Base-by-base conservation (phyloP, 345 rosid genomes). In the Syzygium oleosum region DNA sequence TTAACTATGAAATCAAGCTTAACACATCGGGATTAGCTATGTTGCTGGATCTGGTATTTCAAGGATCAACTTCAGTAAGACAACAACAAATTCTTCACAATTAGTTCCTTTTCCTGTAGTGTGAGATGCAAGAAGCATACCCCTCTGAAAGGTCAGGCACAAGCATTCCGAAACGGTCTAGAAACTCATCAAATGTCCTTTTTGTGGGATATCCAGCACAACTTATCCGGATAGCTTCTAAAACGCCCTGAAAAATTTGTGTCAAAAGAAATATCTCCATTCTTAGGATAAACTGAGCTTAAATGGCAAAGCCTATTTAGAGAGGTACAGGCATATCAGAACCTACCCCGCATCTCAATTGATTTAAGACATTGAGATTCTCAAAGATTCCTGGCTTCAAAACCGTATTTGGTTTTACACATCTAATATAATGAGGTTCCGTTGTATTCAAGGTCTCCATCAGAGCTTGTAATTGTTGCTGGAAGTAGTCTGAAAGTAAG, bases 151-250 rank as follows among this genome's bases (percentile, higher is more conserved):
- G 95, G 46, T 98, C 96, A 3, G 99, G 98, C 91, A 98, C 96
- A 92, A 98, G 99, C 89, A 98, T 95, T 87, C 99, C 99, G 91
- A 98, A 98, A 80, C 99, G 99, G 86, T 93, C 93, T 89, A 98
- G 98, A 91, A 96, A 96, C 89, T 98, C 99, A 86, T 96, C 94
- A 91, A 98, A 98, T 17, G 99, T 96, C 56, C 99, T 93, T 88
- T 97, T 95, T 34, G 99, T 98, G 85, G 99, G 99, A 93, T 98
- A 98, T 87, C 99, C 99, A 85, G 99, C 99, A 94, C 99, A 98
- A 90, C 99, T 98, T 90, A 98, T 98, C 89, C 99, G 94, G 89
- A 98, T 98, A 87, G 99, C 99, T 94, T 98, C 99, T 87, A 98
- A 95, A 86, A 98, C 99, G 91, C 99, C 99, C 99, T 98, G 88